Evolutionary conservation across 805 yeast species (phyloP).

Genomic region (Saturnispora diversa): DNA sequence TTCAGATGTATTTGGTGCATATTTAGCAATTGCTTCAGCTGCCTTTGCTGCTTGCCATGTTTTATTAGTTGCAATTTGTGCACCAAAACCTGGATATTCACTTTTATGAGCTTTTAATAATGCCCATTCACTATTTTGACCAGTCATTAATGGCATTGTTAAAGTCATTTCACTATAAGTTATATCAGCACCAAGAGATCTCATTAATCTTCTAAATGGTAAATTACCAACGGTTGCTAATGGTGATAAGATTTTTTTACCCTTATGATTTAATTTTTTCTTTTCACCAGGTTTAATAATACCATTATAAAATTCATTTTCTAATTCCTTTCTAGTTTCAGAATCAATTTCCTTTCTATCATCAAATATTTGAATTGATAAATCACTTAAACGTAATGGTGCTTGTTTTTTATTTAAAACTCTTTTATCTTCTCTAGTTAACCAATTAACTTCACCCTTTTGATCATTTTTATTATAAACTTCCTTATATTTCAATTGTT

Average conservation of each 20-base stretch:
- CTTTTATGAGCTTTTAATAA: conserved; percentile 77
- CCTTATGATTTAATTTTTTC: conserved; percentile 55
- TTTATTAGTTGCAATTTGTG: conserved; percentile 85
- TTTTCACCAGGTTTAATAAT: conserved; percentile 77
- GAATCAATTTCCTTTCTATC: conserved; percentile 41
- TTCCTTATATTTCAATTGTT: conserved; percentile 37
- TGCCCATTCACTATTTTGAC: conserved; percentile 96
- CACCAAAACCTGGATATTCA: conserved; percentile 86
- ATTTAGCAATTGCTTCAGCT: conserved; percentile 63
- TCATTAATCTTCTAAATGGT: conserved; percentile 92
- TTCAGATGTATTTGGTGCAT: conserved; percentile 57
- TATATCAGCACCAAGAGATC: conserved; percentile 79
- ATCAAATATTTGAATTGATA: conserved; percentile 36
- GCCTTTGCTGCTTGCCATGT: conserved; percentile 93
- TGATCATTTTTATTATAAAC: conserved; percentile 28
- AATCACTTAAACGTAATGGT: conserved; percentile 48
- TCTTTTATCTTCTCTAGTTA: conserved; percentile 39
- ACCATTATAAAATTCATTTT: conserved; percentile 60
- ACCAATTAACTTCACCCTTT: conserved; percentile 55
- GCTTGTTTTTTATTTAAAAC: conserved; percentile 54
- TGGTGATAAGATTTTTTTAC: conserved; percentile 88
- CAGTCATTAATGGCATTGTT: conserved; percentile 76
- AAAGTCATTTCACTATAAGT: conserved; percentile 97
- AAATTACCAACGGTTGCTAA: conserved; percentile 95
- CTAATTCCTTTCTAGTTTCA: conserved; percentile 29